Evolutionary conservation across 2,329 filamentous ascomycete species (phyloP).

Genomic region (Fusarium temperatum): DNA sequence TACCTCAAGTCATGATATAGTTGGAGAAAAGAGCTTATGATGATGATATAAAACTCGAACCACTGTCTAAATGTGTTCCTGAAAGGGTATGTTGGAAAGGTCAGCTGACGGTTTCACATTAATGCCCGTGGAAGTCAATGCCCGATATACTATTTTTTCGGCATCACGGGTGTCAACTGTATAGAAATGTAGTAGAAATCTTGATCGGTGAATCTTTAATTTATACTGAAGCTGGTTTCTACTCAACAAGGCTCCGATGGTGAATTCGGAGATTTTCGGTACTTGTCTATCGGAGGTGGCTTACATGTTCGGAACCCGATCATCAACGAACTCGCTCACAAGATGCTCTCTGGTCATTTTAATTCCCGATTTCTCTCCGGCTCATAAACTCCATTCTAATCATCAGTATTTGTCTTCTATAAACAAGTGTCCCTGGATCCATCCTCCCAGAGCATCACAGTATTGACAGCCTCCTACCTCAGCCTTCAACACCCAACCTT

Average conservation of each 20-base stretch:
- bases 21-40: background rate
- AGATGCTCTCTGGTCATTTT: background rate
- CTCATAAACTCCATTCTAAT: background rate
- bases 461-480: background rate
- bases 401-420: background rate
- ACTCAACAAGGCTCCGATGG: background rate
- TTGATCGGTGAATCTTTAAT: background rate
- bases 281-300: background rate
- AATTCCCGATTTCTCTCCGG: background rate
- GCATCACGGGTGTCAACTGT: background rate
- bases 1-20: background rate
- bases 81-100: background rate
- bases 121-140: background rate
- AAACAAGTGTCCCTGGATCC: background rate
- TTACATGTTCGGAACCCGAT: slow-evolving; percentile 31
- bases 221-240: background rate
- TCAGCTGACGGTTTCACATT: background rate
- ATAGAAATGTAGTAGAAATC: background rate
- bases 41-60: background rate
- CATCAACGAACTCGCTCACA: background rate
- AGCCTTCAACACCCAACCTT: background rate
- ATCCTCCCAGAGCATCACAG: background rate
- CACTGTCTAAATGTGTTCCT: background rate
- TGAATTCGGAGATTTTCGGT: background rate
- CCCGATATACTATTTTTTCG: background rate